A percentile compares a stretch with the other conserved stretches of the same genome.
Conservation (phyloP, 202 grass and related monocot species). For the Carex arenaria region DNA sequence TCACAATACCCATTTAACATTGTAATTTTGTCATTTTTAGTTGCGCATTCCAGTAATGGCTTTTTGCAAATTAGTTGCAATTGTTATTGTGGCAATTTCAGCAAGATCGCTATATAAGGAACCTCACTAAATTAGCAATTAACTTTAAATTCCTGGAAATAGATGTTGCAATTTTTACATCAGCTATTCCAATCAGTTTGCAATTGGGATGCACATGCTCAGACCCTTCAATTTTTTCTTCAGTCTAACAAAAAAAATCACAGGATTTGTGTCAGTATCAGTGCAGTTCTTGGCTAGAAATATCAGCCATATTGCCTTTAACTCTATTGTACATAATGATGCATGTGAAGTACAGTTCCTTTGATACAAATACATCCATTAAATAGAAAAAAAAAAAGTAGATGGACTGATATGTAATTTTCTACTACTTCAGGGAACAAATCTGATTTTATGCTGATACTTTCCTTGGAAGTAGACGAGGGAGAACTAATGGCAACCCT, state of each 20-base stretch:
- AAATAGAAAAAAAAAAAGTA: too few species aligned
- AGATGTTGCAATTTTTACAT: not conserved
- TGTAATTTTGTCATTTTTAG: not conserved
- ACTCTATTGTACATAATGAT: not conserved
- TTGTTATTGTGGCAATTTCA: not conserved
- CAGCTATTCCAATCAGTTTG: not conserved
- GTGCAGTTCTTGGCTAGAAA: not conserved
- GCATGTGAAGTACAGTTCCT: not conserved
- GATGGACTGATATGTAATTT: not conserved
- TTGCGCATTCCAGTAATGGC: not conserved
- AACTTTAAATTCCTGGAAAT: not conserved
- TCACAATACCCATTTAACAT: not conserved
- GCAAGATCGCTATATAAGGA: not conserved
- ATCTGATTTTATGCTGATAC: constrained; percentile 48
- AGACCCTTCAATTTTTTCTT: not conserved
- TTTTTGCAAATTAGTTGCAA: not conserved
- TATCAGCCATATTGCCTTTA: not conserved
- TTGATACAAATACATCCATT: not conserved
- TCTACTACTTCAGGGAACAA: constrained; percentile 50
- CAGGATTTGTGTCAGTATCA: not conserved
- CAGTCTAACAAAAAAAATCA: not conserved
- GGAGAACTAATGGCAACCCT: constrained; percentile 45
- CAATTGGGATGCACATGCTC: not conserved
- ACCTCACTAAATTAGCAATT: not conserved
- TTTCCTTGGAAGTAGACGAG: constrained; percentile 65